Percentiles rank a stretch among this genome's conserved stretches.
Evolutionary conservation across 257 asterid genomes (phyloP).

Genomic region (Solanum sejunctum): DNA sequence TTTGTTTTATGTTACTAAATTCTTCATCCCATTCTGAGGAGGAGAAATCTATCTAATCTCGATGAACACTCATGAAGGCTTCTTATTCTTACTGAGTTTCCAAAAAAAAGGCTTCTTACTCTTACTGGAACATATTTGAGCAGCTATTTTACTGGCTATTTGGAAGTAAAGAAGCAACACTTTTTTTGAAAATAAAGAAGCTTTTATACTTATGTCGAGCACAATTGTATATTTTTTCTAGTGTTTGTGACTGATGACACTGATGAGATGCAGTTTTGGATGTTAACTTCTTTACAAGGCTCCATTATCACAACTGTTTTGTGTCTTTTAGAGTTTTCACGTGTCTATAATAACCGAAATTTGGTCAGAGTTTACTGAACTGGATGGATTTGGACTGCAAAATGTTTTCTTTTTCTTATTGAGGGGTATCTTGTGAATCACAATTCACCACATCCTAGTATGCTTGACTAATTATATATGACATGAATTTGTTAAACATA

Average conservation of each 20-base stretch:
- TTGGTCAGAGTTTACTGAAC: background rate
- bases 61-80: background rate
- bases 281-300: background rate
- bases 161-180: background rate
- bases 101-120: background rate
- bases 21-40: background rate
- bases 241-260: too few relatives aligned
- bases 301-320: background rate
- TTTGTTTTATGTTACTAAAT: background rate
- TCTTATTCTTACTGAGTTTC: background rate
- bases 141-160: background rate
- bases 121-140: background rate
- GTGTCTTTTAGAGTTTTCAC: background rate
- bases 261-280: background rate
- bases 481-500: background rate
- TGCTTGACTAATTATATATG: background rate
- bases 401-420: background rate
- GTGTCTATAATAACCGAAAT: background rate
- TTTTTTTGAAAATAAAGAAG: background rate
- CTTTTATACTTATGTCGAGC: background rate
- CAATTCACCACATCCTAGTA: background rate
- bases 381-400: background rate
- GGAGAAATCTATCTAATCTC: background rate
- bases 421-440: background rate
- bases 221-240: background rate